Evolutionary conservation across 2,329 filamentous ascomycete genomes (phyloP).

Genomic region (Periconia macrospinosa): DNA sequence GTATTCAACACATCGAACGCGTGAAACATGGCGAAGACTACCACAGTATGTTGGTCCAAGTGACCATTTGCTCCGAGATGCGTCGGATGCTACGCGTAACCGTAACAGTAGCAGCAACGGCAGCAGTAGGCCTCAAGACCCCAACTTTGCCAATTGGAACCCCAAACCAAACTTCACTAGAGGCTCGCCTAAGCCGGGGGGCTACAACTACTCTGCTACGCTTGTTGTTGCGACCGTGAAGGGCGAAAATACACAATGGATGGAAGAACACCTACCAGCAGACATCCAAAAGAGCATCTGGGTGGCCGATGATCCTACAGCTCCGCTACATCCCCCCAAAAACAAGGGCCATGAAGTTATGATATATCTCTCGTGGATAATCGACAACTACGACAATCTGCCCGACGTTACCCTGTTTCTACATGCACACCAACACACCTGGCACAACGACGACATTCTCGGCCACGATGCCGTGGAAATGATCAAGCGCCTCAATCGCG

Average conservation of each 20-base stretch:
- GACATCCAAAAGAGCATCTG: constrained; percentile 54
- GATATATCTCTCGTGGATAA: constrained; percentile 64
- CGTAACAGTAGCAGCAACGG: not conserved
- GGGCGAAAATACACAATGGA: constrained; percentile 58
- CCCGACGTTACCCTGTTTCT: constrained; percentile 64
- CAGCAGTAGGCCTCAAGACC: constrained; percentile 16
- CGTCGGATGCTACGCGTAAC: constrained; percentile 3
- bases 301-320: constrained; percentile 53
- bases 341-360: constrained; percentile 67
- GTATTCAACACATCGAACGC: constrained; percentile 36
- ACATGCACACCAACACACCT: constrained; percentile 61
- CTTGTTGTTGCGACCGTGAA: constrained; percentile 59
- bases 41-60: constrained; percentile 47
- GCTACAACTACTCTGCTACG: constrained; percentile 55
- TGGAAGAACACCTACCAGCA: constrained; percentile 52
- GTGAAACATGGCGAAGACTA: constrained; percentile 40
- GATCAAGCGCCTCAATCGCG: constrained; percentile 48
- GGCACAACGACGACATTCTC: constrained; percentile 60
- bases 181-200: constrained; percentile 42
- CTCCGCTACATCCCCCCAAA: constrained; percentile 53
- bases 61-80: constrained; percentile 29
- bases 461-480: constrained; percentile 50
- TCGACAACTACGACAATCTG: constrained; percentile 63
- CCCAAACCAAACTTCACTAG: constrained; percentile 36
- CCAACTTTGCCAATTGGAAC: constrained; percentile 42